Evolutionary conservation across 306 rosid genomes (phyloP).

Genomic region (Vigna reflexopilosa): DNA sequence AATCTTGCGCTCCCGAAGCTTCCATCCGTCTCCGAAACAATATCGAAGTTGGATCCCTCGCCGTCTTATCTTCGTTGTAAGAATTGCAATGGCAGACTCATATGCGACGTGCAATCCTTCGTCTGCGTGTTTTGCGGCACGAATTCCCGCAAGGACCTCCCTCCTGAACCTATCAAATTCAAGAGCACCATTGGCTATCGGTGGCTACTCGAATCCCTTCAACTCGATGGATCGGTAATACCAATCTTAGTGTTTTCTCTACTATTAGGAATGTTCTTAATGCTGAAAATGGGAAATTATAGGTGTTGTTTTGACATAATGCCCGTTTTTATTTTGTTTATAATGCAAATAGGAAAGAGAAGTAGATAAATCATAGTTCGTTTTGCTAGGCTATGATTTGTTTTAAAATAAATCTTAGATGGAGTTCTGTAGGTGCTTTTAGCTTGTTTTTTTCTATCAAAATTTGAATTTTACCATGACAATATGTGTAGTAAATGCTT

Average conservation of each 20-base stretch:
- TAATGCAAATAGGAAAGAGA: background rate
- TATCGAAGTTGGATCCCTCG: slow-evolving; percentile 77
- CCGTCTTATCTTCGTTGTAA: slow-evolving; percentile 82
- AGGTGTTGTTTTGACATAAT: background rate
- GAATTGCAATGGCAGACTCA: slow-evolving; percentile 76
- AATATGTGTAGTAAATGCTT: background rate
- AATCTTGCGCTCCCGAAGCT: slow-evolving; percentile 61
- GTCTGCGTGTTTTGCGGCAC: slow-evolving; percentile 80
- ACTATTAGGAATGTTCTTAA: background rate
- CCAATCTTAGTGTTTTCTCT: background rate
- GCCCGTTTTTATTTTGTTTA: background rate
- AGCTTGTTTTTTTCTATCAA: background rate
- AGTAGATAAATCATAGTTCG: background rate
- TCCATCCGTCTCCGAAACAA: slow-evolving; percentile 66
- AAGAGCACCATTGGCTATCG: slow-evolving; percentile 68
- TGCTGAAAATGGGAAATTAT: slow-evolving; percentile 19
- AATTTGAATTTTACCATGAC: background rate
- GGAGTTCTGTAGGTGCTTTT: background rate
- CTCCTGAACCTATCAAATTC: slow-evolving; percentile 82
- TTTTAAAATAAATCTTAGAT: background rate
- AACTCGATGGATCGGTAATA: slow-evolving; percentile 87
- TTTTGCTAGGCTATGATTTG: background rate
- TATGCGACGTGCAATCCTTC: slow-evolving; percentile 67
- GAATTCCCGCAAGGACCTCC: slow-evolving; percentile 61
- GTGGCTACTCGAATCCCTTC: slow-evolving; percentile 78